These are phyloP conservation scores for Thielaviopsis musarum DNA, from an alignment of 2,329 filamentous ascomycete genomes.

Conservation along the genomic window DNA sequence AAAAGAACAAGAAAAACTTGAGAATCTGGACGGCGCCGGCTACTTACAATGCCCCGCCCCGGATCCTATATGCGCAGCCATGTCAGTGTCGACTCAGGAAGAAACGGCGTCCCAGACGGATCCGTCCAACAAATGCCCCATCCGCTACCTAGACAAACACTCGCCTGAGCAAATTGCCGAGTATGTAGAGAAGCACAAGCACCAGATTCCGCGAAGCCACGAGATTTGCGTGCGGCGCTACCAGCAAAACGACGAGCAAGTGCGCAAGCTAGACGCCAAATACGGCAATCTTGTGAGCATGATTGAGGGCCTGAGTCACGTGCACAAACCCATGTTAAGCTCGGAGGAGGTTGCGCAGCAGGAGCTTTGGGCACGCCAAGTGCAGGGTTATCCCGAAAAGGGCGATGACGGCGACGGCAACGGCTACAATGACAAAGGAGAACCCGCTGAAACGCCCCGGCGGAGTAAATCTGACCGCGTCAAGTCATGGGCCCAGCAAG, in stretches of 20 bases:
- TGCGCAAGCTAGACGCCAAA: constrained; percentile 80
- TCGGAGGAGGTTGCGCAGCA: constrained; percentile 27
- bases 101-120: constrained; percentile 38
- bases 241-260: constrained; percentile 70
- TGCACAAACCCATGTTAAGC: constrained; percentile 76
- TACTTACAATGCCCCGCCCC: constrained; percentile 21
- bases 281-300: constrained; percentile 86
- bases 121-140: constrained; percentile 58
- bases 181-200: constrained; percentile 90
- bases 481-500: constrained; percentile 69
- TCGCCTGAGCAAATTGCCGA: constrained; percentile 83
- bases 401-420: constrained; percentile 14
- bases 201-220: constrained; percentile 84
- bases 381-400: constrained; percentile 27
- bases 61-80: constrained; percentile 48
- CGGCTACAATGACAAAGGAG: constrained; percentile 23
- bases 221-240: constrained; percentile 83
- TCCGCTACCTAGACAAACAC: constrained; percentile 81
- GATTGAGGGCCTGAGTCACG: constrained; percentile 77
- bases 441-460: not conserved
- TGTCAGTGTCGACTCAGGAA: constrained; percentile 27
- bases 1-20: not conserved
- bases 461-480: constrained; percentile 45
- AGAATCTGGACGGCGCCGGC: constrained; percentile 7
- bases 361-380: constrained; percentile 20